Base-by-base conservation (phyloP, 2,329 filamentous ascomycete genomes). In the Fonsecaea nubica region DNA sequence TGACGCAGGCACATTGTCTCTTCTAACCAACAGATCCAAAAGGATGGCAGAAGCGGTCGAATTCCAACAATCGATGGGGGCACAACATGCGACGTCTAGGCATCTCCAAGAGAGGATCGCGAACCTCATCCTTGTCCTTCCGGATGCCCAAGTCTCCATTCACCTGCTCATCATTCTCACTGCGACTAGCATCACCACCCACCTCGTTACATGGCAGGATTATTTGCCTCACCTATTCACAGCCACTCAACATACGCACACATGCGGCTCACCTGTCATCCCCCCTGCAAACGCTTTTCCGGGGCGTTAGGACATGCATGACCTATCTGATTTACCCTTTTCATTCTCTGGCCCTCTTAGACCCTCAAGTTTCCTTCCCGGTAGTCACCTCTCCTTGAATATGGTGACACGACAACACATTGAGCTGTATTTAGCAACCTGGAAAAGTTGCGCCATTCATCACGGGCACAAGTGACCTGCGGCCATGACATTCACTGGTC, bases 1-100 rank as follows among this genome's bases (percentile, higher is more conserved):
- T 61, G 58, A 61, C 48, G 58, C 58, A 52, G 58, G 48, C 58
- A 53, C 58, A 40, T n/a, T 12, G 40, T 42, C 40, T n/a, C 4
- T 15, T 15, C 5, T 45, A 4, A 21, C 21, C 40, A 18, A n/a
- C n/a, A 18, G 7, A 45, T 18, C 4, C 40, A 10, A 6, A 18
- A n/a, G 15, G n/a, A 45, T 25, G 45, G 45, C 5, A 3, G 45
- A 9, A 18, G 45, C 25, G 13, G 38, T 13, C 25, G 45, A 50
- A 50, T 50, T 50, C 45, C 18, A 50, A 50, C 18, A 42, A 8
- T 50, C 5, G 1, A 13, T n/a, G 40, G 40, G 40, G 18, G 40
- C 0, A 42, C 15, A n/a, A n/a, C 6, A n/a, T 25, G 21, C 45
- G 45, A 12, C 45, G 15, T 10, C 18, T 9, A 50, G 18, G 45